Percentiles rank a stretch among this genome's conserved stretches.
phyloP scores from a whole-genome alignment of 1,284 basidiomycete species.

The Pseudozyma tsukubaensis region DNA sequence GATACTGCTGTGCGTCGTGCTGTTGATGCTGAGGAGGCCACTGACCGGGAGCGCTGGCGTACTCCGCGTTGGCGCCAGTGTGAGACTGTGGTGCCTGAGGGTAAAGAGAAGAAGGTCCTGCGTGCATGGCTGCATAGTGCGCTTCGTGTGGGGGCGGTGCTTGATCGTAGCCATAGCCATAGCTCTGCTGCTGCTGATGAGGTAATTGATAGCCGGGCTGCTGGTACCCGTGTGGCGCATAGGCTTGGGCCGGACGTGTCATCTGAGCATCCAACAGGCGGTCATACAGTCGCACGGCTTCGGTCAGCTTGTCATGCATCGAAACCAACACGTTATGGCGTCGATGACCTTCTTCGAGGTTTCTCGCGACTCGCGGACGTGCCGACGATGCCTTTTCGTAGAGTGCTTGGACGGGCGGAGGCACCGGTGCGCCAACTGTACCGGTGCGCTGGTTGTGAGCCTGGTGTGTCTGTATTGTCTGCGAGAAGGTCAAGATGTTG shows the following conservation, averaged over 20 bases:
- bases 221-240: conserved; percentile 16
- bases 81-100: conserved; percentile 19
- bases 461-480: conserved; percentile 55
- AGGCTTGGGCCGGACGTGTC: conserved; percentile 34
- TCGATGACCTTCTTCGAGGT: conserved; percentile 84
- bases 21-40: conserved; percentile 26
- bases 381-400: conserved; percentile 85
- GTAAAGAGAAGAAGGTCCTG: conserved; percentile 21
- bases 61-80: background rate
- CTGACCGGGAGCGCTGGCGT: conserved; percentile 8
- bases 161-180: conserved; percentile 27
- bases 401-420: conserved; percentile 72
- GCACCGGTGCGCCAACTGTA: conserved; percentile 26
- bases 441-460: conserved; percentile 49
- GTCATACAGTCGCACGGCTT: conserved; percentile 91
- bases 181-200: conserved; percentile 13
- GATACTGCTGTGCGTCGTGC: conserved; percentile 7
- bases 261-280: conserved; percentile 86
- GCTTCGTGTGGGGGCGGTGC: conserved; percentile 4
- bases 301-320: conserved; percentile 92
- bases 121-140: conserved; percentile 10
- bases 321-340: conserved; percentile 88
- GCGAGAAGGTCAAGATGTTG: conserved; percentile 64
- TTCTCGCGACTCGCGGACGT: conserved; percentile 84
- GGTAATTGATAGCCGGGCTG: conserved; percentile 8